Evolutionary conservation across 192 early-diverging fungal species (phyloP), one percentile per base, ranked within the genome.

Genomic region (Phycomyces blakesleeanus): DNA sequence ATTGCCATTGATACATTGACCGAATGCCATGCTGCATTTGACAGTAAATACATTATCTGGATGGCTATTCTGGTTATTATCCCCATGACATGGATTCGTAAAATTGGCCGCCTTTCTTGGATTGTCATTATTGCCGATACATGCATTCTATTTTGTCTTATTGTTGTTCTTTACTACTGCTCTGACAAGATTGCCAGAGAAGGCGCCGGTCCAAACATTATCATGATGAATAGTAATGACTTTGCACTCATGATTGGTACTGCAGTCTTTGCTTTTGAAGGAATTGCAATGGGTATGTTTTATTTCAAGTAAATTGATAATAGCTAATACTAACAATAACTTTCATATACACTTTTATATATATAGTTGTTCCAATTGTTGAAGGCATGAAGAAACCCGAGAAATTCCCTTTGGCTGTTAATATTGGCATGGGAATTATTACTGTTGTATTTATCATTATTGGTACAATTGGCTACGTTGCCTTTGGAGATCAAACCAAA

Each of bases 311-410:
- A 14, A 7, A 14, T 7, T 18, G 2, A 14, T 18, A 47, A 14
- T n/a, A 1, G 11, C n/a, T n/a, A n/a, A 18, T 3, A n/a, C 44
- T n/a, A n/a, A 47, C 15, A 47, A 7, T 47, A 3, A n/a, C 15
- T 47, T 12, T n/a, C n/a, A n/a, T n/a, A n/a, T n/a, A n/a, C n/a
- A n/a, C n/a, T n/a, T n/a, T n/a, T n/a, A n/a, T n/a, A n/a, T n/a
- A n/a, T 47, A 14, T 47, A 47, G 44, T 81, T 38, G 73, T 87
- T 40, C 85, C 85, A 11, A 85, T 87, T 59, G 80, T 82, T 18
- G 78, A 85, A 63, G 78, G 80, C 44, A 93, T 95, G 92, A 91
- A 89, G 76, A 73, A 83, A n/a, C 90, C 91, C 26, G 81, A 90
- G 47, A 77, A 84, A 67, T 93, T 95, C 59, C 80, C 81, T 41